These are phyloP conservation scores for Candida dajiaensis DNA, from an alignment of 805 yeast species.

Conservation along the genomic window DNA sequence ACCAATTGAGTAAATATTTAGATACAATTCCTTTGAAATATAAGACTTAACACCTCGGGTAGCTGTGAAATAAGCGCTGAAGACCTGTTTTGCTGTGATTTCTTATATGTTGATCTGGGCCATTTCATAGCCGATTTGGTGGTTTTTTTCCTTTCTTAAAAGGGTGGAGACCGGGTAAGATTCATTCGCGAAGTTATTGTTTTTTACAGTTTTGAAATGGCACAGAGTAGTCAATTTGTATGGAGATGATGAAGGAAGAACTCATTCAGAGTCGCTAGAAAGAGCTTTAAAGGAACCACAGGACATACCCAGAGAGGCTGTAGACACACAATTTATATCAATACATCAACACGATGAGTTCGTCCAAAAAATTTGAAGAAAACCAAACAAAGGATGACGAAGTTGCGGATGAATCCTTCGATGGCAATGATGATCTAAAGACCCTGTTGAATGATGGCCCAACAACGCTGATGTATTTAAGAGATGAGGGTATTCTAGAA, in stretches of 20 bases:
- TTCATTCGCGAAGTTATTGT: not conserved
- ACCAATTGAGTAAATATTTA: too few species aligned
- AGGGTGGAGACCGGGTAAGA: not conserved
- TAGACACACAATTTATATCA: too few species aligned
- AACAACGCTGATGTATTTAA: conserved; percentile 14
- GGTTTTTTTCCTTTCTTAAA: not conserved
- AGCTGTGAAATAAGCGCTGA: not conserved
- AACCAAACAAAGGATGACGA: not conserved
- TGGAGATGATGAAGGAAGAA: conserved; percentile 4
- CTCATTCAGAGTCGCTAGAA: not conserved
- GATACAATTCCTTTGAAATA: not conserved
- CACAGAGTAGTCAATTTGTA: not conserved
- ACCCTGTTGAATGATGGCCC: conserved; percentile 14
- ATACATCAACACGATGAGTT: not conserved
- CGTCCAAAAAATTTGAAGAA: not conserved
- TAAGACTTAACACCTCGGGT: not conserved
- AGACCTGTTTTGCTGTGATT: not conserved
- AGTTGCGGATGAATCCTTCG: conserved; percentile 1
- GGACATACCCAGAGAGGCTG: not conserved
- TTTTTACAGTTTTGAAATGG: not conserved
- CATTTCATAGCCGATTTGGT: not conserved
- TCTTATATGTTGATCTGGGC: not conserved
- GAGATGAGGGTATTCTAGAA: conserved; percentile 22
- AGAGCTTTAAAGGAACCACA: not conserved
- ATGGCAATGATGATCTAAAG: conserved; percentile 12